Conservation (phyloP, 1,284 basidiomycete genomes). For the Naganishia albida region DNA sequence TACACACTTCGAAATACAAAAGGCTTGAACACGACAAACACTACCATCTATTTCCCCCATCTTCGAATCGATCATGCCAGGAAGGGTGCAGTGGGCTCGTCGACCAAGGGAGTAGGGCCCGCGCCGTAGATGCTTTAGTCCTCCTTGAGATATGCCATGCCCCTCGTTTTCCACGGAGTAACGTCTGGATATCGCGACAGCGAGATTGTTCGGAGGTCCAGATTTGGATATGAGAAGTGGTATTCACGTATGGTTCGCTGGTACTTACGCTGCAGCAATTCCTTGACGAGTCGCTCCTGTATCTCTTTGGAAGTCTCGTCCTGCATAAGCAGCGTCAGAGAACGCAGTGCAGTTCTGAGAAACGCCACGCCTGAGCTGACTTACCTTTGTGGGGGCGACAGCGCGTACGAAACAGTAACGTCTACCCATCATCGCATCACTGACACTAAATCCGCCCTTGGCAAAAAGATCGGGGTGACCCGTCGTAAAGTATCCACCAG, state of each 20-base stretch:
- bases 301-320: conserved; percentile 12
- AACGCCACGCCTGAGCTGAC: neutral
- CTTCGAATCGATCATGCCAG: no score
- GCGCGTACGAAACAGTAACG: conserved; percentile 57
- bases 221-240: neutral
- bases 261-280: conserved; percentile 16
- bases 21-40: no score
- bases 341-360: no score
- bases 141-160: conserved; percentile 14
- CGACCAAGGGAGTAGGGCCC: no score
- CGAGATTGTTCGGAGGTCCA: neutral
- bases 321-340: neutral
- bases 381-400: conserved; percentile 17
- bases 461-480: conserved; percentile 62
- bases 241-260: neutral
- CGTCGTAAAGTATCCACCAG: conserved; percentile 68
- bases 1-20: no score
- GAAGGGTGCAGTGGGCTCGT: no score
- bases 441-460: conserved; percentile 52
- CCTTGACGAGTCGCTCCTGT: conserved; percentile 23
- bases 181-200: conserved; percentile 1
- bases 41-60: no score
- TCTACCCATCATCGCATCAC: conserved; percentile 73
- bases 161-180: conserved; percentile 15
- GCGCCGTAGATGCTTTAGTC: neutral